phyloP scores from a whole-genome alignment of 805 yeast species.

The Candida incommunis region DNA sequence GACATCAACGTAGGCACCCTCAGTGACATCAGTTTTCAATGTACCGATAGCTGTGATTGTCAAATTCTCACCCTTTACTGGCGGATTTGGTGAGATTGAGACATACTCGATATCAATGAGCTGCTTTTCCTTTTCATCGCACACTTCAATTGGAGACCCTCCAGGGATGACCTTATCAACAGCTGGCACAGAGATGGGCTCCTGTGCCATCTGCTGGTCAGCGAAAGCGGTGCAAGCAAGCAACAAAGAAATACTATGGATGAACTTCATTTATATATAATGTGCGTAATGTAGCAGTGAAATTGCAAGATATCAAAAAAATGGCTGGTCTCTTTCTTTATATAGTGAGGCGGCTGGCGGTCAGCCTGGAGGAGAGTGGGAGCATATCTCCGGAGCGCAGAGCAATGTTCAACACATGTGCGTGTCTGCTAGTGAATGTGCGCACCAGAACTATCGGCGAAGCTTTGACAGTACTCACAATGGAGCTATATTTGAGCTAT shows the following conservation, averaged over 20 bases:
- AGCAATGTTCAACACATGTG: too few relatives aligned
- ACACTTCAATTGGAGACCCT: constrained; percentile 66
- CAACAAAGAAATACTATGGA: constrained; percentile 1
- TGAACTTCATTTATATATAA: constrained; percentile 4
- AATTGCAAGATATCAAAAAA: background rate
- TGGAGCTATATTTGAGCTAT: too few relatives aligned
- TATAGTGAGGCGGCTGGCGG: too few relatives aligned
- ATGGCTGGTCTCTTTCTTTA: too few relatives aligned
- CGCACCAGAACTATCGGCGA: too few relatives aligned
- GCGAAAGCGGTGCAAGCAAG: background rate
- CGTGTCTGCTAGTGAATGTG: too few relatives aligned
- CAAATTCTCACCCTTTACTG: constrained; percentile 69
- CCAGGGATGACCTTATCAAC: constrained; percentile 48
- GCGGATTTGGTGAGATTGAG: constrained; percentile 72
- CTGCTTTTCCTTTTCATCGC: constrained; percentile 57
- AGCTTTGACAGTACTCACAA: too few relatives aligned
- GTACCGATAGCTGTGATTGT: constrained; percentile 66
- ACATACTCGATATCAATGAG: constrained; percentile 47
- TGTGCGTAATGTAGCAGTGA: background rate
- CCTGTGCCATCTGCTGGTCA: background rate
- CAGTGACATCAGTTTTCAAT: constrained; percentile 39
- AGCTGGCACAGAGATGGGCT: background rate
- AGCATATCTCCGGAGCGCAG: too few relatives aligned
- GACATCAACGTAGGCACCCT: constrained; percentile 90
- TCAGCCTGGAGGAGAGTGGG: too few relatives aligned